A percentile compares a stretch with the other conserved stretches of the same genome.
Evolutionary conservation across 768 basidiomycete genomes (phyloP).

Genomic region (Tricholomella constricta): DNA sequence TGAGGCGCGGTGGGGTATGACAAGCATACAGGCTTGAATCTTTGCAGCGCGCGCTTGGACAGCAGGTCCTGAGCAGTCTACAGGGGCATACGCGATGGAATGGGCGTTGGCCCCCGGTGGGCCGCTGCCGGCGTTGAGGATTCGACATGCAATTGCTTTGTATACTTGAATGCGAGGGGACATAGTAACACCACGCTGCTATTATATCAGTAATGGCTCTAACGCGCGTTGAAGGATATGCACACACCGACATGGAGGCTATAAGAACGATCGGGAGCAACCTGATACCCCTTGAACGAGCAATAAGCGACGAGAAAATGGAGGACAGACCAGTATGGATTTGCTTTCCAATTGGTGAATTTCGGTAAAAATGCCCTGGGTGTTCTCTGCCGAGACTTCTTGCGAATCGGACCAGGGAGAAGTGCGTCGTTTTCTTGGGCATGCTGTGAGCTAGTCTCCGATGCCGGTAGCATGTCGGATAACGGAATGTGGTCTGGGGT

Average conservation of each 20-base stretch:
- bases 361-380: conserved; percentile 15
- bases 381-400: conserved; percentile 7
- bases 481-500: conserved; percentile 6
- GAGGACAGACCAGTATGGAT: conserved; percentile 45
- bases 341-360: conserved; percentile 34
- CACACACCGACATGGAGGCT: conserved; percentile 65
- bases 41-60: conserved; percentile 71
- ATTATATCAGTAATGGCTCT: conserved; percentile 10
- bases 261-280: conserved; percentile 70
- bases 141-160: conserved; percentile 73
- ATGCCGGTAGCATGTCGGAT: conserved; percentile 6
- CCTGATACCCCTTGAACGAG: conserved; percentile 40
- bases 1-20: background rate
- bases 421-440: conserved; percentile 20
- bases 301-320: background rate
- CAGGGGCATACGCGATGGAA: conserved; percentile 7
- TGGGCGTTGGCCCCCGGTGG: conserved; percentile 21
- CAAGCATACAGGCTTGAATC: conserved; percentile 60
- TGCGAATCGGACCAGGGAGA: conserved; percentile 13
- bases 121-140: conserved; percentile 33
- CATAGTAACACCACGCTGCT: conserved; percentile 77
- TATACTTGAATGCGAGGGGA: conserved; percentile 81
- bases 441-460: background rate
- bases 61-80: conserved; percentile 42
- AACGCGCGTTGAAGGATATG: background rate